Evolutionary conservation across 1,284 basidiomycete species (phyloP).

Genomic region (Cutaneotrichosporon dermatis): DNA sequence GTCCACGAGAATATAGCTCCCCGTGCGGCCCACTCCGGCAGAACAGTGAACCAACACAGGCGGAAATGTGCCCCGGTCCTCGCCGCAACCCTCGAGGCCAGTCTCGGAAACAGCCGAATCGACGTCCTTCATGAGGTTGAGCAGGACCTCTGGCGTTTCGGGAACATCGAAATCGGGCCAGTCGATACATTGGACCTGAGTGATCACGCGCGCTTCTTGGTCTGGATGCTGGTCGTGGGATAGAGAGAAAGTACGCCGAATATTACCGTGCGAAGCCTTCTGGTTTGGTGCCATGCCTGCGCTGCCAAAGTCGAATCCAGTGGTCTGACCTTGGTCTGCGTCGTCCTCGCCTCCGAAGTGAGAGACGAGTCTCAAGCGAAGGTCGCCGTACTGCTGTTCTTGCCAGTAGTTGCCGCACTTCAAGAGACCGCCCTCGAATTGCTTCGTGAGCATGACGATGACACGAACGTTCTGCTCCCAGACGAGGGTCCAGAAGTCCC

Average conservation of each 20-base stretch:
- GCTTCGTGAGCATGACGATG: conserved; percentile 75
- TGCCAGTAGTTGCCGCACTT: conserved; percentile 94
- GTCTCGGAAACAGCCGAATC: conserved; percentile 58
- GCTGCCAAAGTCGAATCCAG: conserved; percentile 48
- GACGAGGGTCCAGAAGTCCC: conserved; percentile 82
- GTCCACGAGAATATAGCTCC: conserved; percentile 84
- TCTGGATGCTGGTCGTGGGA: conserved; percentile 59
- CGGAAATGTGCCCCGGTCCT: conserved; percentile 30
- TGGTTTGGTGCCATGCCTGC: conserved; percentile 12
- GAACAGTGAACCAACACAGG: conserved; percentile 55
- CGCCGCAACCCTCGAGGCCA: conserved; percentile 37
- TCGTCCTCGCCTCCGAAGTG: conserved; percentile 55
- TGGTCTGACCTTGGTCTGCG: conserved; percentile 20
- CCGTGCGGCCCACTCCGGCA: conserved; percentile 86
- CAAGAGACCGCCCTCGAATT: conserved; percentile 78
- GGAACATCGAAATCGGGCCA: conserved; percentile 96
- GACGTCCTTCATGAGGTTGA: conserved; percentile 63
- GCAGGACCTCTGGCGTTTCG: conserved; percentile 66
- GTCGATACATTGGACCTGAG: conserved; percentile 79
- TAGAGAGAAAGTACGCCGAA: conserved; percentile 68
- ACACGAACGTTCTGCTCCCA: conserved; percentile 56
- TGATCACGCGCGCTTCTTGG: conserved; percentile 55
- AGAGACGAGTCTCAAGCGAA: conserved; percentile 63
- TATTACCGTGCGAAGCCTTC: conserved; percentile 31
- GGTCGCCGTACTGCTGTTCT: conserved; percentile 64